These are phyloP conservation scores for Quercus tomentella DNA, from an alignment of 331 rosid species.

Conservation along the genomic window DNA sequence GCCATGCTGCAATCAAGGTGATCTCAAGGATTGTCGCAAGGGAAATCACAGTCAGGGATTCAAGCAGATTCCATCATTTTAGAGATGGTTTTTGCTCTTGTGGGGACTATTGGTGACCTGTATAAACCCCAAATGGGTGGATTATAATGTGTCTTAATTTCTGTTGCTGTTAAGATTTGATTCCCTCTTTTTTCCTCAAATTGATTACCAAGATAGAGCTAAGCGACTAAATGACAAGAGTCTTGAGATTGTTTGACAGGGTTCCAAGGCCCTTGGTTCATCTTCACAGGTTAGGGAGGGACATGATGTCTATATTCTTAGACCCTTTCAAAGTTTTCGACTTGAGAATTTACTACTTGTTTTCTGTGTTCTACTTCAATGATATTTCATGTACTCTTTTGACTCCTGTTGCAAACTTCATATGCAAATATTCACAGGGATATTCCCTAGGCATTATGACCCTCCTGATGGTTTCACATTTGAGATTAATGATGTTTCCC, in stretches of 20 bases:
- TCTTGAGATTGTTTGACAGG: slow-evolving; percentile 92
- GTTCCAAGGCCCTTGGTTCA: slow-evolving; percentile 84
- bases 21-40: slow-evolving; percentile 59
- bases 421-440: slow-evolving; percentile 78
- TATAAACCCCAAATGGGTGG: not conserved
- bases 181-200: slow-evolving; percentile 79
- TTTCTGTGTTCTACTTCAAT: not conserved
- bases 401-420: slow-evolving; percentile 14
- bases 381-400: not conserved
- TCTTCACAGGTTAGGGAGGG: slow-evolving; percentile 63
- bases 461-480: slow-evolving; percentile 90
- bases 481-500: slow-evolving; percentile 82
- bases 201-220: slow-evolving; percentile 89
- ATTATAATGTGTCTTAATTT: slow-evolving; percentile 9
- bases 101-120: slow-evolving; percentile 55
- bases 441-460: slow-evolving; percentile 82
- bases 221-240: slow-evolving; percentile 75
- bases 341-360: not conserved
- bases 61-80: slow-evolving; percentile 78
- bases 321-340: not conserved
- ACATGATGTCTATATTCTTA: not conserved
- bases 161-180: slow-evolving; percentile 81
- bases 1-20: slow-evolving; percentile 72
- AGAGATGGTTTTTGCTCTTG: slow-evolving; percentile 72
- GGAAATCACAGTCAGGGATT: slow-evolving; percentile 68